Base-by-base conservation (phyloP, 2,329 filamentous ascomycete species). In the Aspergillus sclerotialis region DNA sequence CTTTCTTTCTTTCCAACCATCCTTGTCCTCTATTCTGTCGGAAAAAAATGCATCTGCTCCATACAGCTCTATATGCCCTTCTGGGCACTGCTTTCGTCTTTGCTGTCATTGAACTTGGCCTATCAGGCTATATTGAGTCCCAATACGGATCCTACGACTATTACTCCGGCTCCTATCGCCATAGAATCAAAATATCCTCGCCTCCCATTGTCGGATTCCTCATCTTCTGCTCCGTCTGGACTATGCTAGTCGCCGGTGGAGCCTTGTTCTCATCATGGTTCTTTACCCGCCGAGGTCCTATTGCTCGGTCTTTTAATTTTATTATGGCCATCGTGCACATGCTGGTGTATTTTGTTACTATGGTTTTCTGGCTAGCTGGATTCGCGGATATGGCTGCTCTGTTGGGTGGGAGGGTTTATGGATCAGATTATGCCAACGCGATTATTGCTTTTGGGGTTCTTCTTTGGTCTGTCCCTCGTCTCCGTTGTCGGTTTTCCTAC, bases 281-380 rank as follows among this genome's bases (percentile, higher is more conserved):
- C 26, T 48, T 37, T 28, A 31, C 36, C 10, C 36, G 40, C 11
- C 48, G 43, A 27, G 42, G 44, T 6, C 32, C n/a, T 7, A 37
- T 40, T 7, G 43, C 13, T n/a, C 23, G 29, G 10, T 45, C 39
- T 26, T 33, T 50, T 15, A 52, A 50, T 28, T 39, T 25, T 7
- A 43, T 48, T 33, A 35, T 55, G 14, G 45, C 48, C 7, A 36
- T 46, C 7, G 35, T 15, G 4, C 42, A 49, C 10, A 34, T 50
- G 12, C 35, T 41, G 2, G 14, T 49, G 6, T 55, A 52, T 38
- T 49, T 52, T 25, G 29, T 53, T n/a, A 58, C 52, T 2, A 52
- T 43, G 44, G 43, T 55, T 12, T 57, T 58, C 32, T 58, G 53
- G 55, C 33, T 58, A 30, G 53, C 51, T 8, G 35, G 40, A 10